These are phyloP conservation scores for Umbelopsis isabellina DNA, from an alignment of 192 early-diverging fungal species.

Conservation along the genomic window DNA sequence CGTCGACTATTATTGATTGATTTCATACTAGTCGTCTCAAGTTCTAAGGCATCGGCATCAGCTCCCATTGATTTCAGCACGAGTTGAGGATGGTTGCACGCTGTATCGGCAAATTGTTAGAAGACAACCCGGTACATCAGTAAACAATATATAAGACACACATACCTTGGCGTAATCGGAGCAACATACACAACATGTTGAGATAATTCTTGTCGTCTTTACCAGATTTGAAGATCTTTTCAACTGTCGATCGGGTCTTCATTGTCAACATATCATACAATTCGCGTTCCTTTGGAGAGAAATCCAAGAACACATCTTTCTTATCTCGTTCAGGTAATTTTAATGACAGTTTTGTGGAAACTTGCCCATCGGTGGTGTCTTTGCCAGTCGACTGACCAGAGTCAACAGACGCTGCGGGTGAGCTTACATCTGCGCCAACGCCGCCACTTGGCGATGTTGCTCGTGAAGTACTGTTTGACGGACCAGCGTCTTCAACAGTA, in stretches of 20 bases:
- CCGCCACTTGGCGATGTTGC: not conserved
- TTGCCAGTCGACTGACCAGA: not conserved
- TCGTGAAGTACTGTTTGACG: conserved; percentile 6
- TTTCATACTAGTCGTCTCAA: conserved; percentile 20
- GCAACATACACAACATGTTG: conserved; percentile 43
- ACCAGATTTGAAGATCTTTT: conserved; percentile 27
- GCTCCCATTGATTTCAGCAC: conserved; percentile 37
- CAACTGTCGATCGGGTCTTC: conserved; percentile 34
- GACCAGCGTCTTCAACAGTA: not conserved
- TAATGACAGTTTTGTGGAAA: conserved; percentile 46
- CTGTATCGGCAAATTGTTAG: conserved; percentile 14
- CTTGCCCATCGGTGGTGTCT: not conserved
- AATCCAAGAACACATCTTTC: conserved; percentile 44
- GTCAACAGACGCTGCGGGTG: not conserved
- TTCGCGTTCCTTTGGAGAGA: conserved; percentile 55
- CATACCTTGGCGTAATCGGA: conserved; percentile 45
- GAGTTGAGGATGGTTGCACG: conserved; percentile 42
- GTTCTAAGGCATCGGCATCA: conserved; percentile 32
- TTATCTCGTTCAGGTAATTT: conserved; percentile 60
- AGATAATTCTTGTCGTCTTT: conserved; percentile 40
- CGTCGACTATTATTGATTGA: conserved; percentile 13
- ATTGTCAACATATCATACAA: conserved; percentile 62
- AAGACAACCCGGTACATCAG: no score
- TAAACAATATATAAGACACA: not conserved
- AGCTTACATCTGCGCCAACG: not conserved